Conservation (phyloP, 108 stramenopile species). For the Cyclotella baltica region DNA sequence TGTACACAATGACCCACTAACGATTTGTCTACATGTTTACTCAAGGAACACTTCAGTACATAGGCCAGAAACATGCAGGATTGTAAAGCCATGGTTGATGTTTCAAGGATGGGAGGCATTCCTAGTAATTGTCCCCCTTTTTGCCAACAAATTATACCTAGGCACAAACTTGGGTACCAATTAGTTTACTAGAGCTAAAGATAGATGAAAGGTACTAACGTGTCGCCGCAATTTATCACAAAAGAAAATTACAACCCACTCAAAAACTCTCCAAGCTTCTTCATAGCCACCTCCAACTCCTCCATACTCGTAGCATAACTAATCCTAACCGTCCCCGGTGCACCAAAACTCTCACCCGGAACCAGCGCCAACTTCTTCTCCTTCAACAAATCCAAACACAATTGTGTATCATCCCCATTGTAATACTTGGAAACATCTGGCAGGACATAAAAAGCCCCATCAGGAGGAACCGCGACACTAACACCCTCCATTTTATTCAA, state of each 20-base stretch:
- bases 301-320: constrained; percentile 96
- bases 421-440: constrained; percentile 89
- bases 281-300: constrained; percentile 85
- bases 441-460: constrained; percentile 96
- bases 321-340: constrained; percentile 89
- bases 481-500: constrained; percentile 79
- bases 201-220: no score
- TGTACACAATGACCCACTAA: no score
- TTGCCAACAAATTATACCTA: no score
- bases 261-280: constrained; percentile 72
- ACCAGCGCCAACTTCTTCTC: constrained; percentile 91
- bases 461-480: constrained; percentile 68
- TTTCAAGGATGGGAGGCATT: no score
- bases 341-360: constrained; percentile 95
- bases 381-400: constrained; percentile 91
- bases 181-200: no score
- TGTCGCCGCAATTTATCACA: neutral
- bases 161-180: neutral
- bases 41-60: no score
- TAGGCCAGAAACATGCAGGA: no score
- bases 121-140: no score
- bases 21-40: no score
- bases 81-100: no score
- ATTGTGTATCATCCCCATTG: constrained; percentile 78
- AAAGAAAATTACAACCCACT: constrained; percentile 16